phyloP scores from a whole-genome alignment of 1,284 basidiomycete species.

The Athelia psychrophila region DNA sequence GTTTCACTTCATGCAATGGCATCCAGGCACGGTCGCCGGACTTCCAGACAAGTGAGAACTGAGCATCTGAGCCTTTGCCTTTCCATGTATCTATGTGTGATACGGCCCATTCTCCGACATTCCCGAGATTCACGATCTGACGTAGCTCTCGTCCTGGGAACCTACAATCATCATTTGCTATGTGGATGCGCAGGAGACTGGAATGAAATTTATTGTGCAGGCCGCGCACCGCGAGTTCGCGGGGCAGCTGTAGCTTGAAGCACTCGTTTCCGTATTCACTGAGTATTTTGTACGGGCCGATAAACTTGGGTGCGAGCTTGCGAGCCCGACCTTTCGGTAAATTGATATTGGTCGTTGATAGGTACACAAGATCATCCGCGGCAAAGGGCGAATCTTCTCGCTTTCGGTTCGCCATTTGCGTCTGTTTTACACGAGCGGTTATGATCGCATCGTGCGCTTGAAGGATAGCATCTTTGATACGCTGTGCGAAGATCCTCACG shows the following conservation, averaged over 20 bases:
- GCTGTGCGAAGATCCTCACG: constrained; percentile 17
- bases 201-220: constrained; percentile 31
- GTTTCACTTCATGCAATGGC: constrained; percentile 14
- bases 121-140: constrained; percentile 11
- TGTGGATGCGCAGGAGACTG: constrained; percentile 22
- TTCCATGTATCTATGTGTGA: constrained; percentile 21
- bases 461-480: constrained; percentile 20
- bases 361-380: constrained; percentile 24
- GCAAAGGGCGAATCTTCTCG: constrained; percentile 13
- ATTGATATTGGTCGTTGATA: constrained; percentile 33
- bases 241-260: constrained; percentile 24
- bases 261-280: constrained; percentile 24
- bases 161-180: constrained; percentile 24
- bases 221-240: constrained; percentile 19
- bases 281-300: constrained; percentile 26
- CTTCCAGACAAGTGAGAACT: constrained; percentile 28
- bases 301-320: constrained; percentile 33
- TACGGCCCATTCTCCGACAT: constrained; percentile 19
- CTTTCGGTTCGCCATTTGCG: constrained; percentile 19
- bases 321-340: constrained; percentile 23
- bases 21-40: constrained; percentile 28
- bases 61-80: constrained; percentile 12
- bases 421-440: constrained; percentile 25
- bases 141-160: constrained; percentile 20
- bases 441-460: constrained; percentile 27